A percentile compares a stretch with the other conserved stretches of the same genome.
Conservation (phyloP, 2,329 filamentous ascomycete genomes). For the Cladobotryum mycophilum region DNA sequence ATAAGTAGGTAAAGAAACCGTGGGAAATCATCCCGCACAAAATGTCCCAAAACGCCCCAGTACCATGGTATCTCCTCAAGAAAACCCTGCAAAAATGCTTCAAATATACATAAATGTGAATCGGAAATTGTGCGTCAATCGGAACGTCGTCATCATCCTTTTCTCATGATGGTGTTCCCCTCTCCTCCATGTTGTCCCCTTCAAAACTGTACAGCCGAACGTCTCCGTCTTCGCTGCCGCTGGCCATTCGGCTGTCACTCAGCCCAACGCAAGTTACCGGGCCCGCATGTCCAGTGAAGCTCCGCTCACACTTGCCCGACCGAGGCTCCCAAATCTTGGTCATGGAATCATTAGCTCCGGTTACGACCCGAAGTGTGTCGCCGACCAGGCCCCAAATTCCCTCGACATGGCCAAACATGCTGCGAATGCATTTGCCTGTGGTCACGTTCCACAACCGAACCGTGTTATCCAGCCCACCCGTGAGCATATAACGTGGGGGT, state of each 20-base stretch:
- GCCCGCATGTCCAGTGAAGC: slow-evolving; percentile 82
- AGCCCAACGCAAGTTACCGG: slow-evolving; percentile 91
- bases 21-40: too few species aligned
- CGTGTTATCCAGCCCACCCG: slow-evolving; percentile 83
- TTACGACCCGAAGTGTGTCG: slow-evolving; percentile 81
- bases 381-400: slow-evolving; percentile 91
- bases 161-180: slow-evolving; percentile 43
- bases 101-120: background rate
- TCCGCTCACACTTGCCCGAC: slow-evolving; percentile 85
- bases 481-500: slow-evolving; percentile 87
- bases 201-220: slow-evolving; percentile 79
- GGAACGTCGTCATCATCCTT: background rate
- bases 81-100: too few species aligned
- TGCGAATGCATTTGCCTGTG: slow-evolving; percentile 75
- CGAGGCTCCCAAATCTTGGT: slow-evolving; percentile 91
- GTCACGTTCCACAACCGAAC: slow-evolving; percentile 88
- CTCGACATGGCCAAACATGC: slow-evolving; percentile 94
- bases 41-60: too few species aligned
- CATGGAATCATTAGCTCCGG: slow-evolving; percentile 87
- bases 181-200: slow-evolving; percentile 42
- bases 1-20: too few species aligned
- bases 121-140: background rate
- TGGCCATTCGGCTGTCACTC: slow-evolving; percentile 83
- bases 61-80: too few species aligned
- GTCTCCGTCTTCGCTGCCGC: slow-evolving; percentile 88